A percentile compares a stretch with the other conserved stretches of the same genome.
phyloP scores from a whole-genome alignment of 345 rosid genomes.

The Arabidopsis suecica region DNA sequence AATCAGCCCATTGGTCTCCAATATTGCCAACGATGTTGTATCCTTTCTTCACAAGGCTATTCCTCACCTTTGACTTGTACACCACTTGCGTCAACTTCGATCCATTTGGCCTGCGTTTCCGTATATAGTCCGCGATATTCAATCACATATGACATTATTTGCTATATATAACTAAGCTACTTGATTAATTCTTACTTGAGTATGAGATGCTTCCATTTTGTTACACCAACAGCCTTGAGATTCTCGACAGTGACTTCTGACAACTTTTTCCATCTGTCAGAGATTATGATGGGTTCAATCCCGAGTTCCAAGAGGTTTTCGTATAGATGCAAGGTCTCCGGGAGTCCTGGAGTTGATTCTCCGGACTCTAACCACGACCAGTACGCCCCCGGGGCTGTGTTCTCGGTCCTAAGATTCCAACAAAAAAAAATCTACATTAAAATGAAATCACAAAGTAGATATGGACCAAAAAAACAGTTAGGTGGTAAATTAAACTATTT shows the following conservation, averaged over 20 bases:
- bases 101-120: constrained; percentile 33
- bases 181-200: constrained; percentile 43
- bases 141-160: constrained; percentile 5
- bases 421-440: not conserved
- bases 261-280: constrained; percentile 41
- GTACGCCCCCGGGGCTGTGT: constrained; percentile 3
- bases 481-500: not conserved
- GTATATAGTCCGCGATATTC: not conserved
- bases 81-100: constrained; percentile 12
- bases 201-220: constrained; percentile 50
- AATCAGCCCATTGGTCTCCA: constrained; percentile 67
- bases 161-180: not conserved
- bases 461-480: too few species aligned
- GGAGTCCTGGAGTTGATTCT: constrained; percentile 45
- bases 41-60: constrained; percentile 43
- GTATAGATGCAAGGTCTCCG: constrained; percentile 47
- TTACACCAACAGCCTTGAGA: constrained; percentile 49
- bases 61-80: constrained; percentile 49
- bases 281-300: constrained; percentile 47
- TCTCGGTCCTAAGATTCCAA: constrained; percentile 37
- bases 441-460: not conserved
- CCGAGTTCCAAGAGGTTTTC: constrained; percentile 41
- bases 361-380: constrained; percentile 37
- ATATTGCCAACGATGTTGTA: constrained; percentile 59
- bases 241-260: constrained; percentile 36